Evolutionary conservation across 768 basidiomycete species (phyloP), one percentile per base, ranked within the genome.

Genomic region (Boletales sp.): DNA sequence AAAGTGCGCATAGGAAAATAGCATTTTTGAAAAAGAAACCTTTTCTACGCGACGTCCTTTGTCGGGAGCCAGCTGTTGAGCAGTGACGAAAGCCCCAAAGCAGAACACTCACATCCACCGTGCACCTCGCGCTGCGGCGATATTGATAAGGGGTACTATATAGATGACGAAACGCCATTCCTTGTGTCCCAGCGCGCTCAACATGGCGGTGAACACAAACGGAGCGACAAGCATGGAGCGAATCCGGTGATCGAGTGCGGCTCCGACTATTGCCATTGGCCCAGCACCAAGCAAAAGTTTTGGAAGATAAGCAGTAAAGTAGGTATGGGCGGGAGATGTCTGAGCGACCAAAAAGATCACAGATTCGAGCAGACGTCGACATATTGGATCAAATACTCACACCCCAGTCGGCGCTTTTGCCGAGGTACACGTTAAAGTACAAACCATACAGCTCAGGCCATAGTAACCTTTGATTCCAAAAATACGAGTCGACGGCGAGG

Each of bases 81-180:
- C 2, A 12, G 34, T 6, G 7, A n/a, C 18, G 3, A 17, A n/a
- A 31, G 7, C 8, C 4, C 17, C 1, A 6, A 15, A 40, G 31
- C 48, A 40, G 14, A 21, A 7, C 14, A 68, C 87, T 55, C 68
- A 94, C 89, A 94, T 64, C 65, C 75, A 79, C 5, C 71, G 64
- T 2, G 82, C 73, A 3, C 82, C 85, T 14, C 82, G 67, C 0
- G 93, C 86, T 2, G 89, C 92, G 2, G 85, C 80, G 4, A 94
- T 66, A 58, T 96, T 95, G 67, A 92, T 73, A 2, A 82, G 62
- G 0, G 94, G 94, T 0, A 97, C 80, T 15, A 83, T 77, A 61
- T 98, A 98, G 8, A 92, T 78, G 49, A 98, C 74, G 68, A 99
- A 99, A 8, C 96, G 80, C 96, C 96, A 99, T 69, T 99, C 96